These are phyloP conservation scores for Backusella westeae DNA, from an alignment of 192 early-diverging fungal genomes.

Conservation along the genomic window DNA sequence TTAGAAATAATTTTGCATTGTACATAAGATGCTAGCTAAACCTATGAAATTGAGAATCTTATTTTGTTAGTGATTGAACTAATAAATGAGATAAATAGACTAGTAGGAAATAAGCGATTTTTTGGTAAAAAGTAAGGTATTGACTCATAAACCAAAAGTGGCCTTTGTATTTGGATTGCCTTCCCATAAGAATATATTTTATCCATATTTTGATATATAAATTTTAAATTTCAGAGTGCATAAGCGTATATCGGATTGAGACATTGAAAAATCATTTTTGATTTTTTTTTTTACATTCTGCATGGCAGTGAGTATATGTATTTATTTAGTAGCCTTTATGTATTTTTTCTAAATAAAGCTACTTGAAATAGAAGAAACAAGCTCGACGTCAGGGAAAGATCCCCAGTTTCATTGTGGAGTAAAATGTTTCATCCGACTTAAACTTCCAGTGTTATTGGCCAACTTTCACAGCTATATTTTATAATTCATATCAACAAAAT, in stretches of 20 bases:
- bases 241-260: not conserved
- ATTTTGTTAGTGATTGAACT: not conserved
- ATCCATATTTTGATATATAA: not conserved
- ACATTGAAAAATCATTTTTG: no score
- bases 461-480: not conserved
- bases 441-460: not conserved
- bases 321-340: no score
- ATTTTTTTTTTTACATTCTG: no score
- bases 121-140: not conserved
- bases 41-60: not conserved
- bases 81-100: slow-evolving; percentile 3
- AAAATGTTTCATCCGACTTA: slow-evolving; percentile 11
- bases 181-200: not conserved
- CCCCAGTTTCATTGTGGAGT: slow-evolving; percentile 21
- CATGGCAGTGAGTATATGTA: no score
- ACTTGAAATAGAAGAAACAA: not conserved
- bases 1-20: not conserved
- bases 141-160: not conserved
- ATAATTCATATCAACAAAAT: not conserved
- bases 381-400: slow-evolving; percentile 6
- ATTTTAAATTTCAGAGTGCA: not conserved
- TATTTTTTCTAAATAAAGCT: not conserved
- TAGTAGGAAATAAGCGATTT: not conserved
- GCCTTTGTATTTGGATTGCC: not conserved
- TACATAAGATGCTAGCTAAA: not conserved